Percentiles rank a stretch among this genome's conserved stretches.
These are phyloP conservation scores for Powellomyces hirtus DNA, from an alignment of 192 early-diverging fungal genomes.

Conservation along the genomic window DNA sequence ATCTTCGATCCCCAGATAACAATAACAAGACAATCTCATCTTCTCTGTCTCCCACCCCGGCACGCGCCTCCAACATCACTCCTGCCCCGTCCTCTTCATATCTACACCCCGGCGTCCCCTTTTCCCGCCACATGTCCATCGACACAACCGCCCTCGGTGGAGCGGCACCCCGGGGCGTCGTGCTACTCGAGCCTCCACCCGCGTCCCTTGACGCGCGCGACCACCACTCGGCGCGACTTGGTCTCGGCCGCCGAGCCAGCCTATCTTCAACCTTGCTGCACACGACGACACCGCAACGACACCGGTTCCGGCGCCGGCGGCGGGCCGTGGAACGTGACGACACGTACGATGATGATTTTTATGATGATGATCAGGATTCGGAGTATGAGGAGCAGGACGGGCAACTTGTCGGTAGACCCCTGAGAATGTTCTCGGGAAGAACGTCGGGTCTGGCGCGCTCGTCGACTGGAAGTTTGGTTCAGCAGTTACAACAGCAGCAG, in stretches of 20 bases:
- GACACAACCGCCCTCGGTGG: neutral
- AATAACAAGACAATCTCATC: neutral
- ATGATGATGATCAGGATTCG: neutral
- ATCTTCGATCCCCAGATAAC: neutral
- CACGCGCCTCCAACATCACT: neutral
- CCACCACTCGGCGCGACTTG: too few species aligned
- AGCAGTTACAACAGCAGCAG: too few species aligned
- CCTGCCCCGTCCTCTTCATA: neutral
- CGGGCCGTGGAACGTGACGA: neutral
- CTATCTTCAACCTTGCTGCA: neutral
- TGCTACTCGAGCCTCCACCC: neutral
- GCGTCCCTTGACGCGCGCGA: too few species aligned
- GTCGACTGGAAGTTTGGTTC: too few species aligned
- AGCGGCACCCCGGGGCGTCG: neutral
- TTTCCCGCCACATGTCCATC: neutral
- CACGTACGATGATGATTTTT: neutral
- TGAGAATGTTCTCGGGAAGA: neutral
- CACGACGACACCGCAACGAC: too few species aligned
- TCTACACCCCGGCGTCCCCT: neutral
- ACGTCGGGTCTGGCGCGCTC: too few species aligned
- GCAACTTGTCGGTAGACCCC: neutral
- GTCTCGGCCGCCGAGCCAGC: neutral
- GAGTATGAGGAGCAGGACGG: neutral
- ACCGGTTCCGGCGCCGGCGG: neutral
- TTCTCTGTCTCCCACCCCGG: neutral